Conservation (phyloP, 2,329 filamentous ascomycete species). For the Colletotrichum musicola region DNA sequence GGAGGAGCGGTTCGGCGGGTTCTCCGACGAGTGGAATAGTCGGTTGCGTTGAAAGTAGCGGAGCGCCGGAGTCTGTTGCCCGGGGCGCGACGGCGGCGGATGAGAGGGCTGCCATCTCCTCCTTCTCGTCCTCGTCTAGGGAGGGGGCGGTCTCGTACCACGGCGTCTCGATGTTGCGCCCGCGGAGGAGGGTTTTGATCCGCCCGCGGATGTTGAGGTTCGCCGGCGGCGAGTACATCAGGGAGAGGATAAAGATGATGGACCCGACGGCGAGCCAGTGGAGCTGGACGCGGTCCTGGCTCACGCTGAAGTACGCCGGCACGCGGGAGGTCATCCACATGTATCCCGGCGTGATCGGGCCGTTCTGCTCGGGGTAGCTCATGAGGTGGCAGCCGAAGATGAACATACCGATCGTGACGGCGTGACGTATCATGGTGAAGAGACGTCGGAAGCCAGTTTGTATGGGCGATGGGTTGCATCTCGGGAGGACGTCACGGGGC, state of each 20-base stretch:
- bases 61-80: slow-evolving; percentile 57
- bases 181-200: neutral
- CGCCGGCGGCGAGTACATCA: slow-evolving; percentile 40
- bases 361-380: slow-evolving; percentile 3
- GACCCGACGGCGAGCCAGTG: slow-evolving; percentile 43
- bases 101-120: slow-evolving; percentile 49
- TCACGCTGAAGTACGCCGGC: slow-evolving; percentile 2
- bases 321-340: neutral
- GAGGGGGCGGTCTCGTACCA: neutral
- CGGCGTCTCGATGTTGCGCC: neutral
- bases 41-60: neutral
- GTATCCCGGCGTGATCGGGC: neutral
- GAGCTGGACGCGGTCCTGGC: neutral
- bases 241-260: slow-evolving; percentile 38
- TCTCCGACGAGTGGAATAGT: neutral
- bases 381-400: slow-evolving; percentile 9
- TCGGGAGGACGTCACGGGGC: slow-evolving; percentile 36
- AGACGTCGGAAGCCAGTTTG: neutral
- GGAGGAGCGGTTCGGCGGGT: slow-evolving; percentile 51
- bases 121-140: slow-evolving; percentile 48
- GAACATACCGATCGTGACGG: slow-evolving; percentile 3
- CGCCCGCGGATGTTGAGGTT: slow-evolving; percentile 55
- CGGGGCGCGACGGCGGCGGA: slow-evolving; percentile 64
- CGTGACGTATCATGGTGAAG: neutral
- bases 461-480: neutral